A percentile compares a stretch with the other conserved stretches of the same genome.
phyloP scores from a whole-genome alignment of 768 basidiomycete species.

The Austroboletus eburneus region DNA sequence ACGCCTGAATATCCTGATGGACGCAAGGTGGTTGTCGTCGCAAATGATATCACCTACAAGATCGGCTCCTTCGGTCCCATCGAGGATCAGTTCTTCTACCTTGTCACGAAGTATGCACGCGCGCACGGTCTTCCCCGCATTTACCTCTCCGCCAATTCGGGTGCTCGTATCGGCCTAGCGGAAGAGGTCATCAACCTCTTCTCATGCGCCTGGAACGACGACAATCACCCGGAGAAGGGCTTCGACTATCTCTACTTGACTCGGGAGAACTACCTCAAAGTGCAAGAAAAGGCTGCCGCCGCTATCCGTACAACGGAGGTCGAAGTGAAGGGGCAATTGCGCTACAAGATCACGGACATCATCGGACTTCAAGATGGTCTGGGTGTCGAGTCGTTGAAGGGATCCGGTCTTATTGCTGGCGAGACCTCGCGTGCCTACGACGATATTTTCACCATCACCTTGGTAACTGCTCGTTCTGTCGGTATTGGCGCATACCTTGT shows the following conservation, averaged over 20 bases:
- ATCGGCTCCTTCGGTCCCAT: slow-evolving; percentile 96
- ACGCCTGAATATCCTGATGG: slow-evolving; percentile 93
- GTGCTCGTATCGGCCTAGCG: slow-evolving; percentile 92
- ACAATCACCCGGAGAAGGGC: slow-evolving; percentile 85
- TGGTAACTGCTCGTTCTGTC: slow-evolving; percentile 97
- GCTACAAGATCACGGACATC: slow-evolving; percentile 93
- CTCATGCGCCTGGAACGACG: slow-evolving; percentile 88
- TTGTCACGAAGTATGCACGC: slow-evolving; percentile 91
- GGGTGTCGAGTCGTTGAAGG: slow-evolving; percentile 92
- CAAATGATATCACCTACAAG: slow-evolving; percentile 98
- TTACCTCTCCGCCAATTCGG: slow-evolving; percentile 98
- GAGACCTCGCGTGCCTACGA: slow-evolving; percentile 98
- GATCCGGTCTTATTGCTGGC: slow-evolving; percentile 97
- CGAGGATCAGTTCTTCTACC: slow-evolving; percentile 96
- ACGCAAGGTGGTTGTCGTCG: slow-evolving; percentile 82
- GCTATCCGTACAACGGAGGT: slow-evolving; percentile 81
- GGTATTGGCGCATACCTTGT: slow-evolving; percentile 99
- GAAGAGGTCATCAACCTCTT: slow-evolving; percentile 89
- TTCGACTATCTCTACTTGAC: slow-evolving; percentile 95
- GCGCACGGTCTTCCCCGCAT: slow-evolving; percentile 85
- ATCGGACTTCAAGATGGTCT: slow-evolving; percentile 97
- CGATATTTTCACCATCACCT: slow-evolving; percentile 98
- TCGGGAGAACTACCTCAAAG: slow-evolving; percentile 81
- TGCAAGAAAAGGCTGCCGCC: slow-evolving; percentile 79
- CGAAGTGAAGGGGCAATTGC: slow-evolving; percentile 78